These are phyloP conservation scores for Stephanodiscus triporus DNA, from an alignment of 108 stramenopile species.

Conservation along the genomic window DNA sequence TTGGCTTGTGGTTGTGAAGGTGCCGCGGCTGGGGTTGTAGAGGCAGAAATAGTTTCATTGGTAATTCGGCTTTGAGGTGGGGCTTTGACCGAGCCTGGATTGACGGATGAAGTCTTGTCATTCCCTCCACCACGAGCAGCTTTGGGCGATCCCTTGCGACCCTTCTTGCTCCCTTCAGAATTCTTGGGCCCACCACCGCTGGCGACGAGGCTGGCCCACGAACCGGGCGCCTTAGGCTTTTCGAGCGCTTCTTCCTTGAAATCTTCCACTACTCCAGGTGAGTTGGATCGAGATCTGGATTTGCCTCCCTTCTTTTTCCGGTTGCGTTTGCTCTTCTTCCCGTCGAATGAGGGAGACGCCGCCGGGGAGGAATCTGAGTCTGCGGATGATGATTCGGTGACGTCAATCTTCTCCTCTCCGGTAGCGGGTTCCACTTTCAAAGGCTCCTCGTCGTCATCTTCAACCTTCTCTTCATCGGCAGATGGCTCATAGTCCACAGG, in stretches of 20 bases:
- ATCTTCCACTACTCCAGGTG: conserved; percentile 15
- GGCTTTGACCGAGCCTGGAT: conserved; percentile 27
- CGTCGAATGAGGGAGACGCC: conserved; percentile 27
- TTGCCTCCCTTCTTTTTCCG: conserved; percentile 43
- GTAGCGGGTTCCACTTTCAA: conserved; percentile 31
- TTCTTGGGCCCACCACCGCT: conserved; percentile 47
- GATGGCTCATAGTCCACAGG: conserved; percentile 36
- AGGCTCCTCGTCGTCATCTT: conserved; percentile 18
- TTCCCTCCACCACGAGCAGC: conserved; percentile 12
- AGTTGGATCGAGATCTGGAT: conserved; percentile 48
- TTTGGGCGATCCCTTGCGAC: conserved; percentile 36
- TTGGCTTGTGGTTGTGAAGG: conserved; percentile 4
- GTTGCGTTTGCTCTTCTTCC: conserved; percentile 25
- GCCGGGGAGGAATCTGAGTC: conserved; percentile 13
- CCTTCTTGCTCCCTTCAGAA: conserved; percentile 22
- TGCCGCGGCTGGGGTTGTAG: conserved; percentile 1
- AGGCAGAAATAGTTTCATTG: conserved; percentile 10
- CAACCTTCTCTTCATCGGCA: conserved; percentile 43
- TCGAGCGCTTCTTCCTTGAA: conserved; percentile 27
- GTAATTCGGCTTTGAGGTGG: conserved; percentile 34
- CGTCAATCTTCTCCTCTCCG: conserved; percentile 39
- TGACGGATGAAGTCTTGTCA: conserved; percentile 13
- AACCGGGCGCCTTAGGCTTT: conserved; percentile 65
- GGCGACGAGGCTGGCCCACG: conserved; percentile 86
- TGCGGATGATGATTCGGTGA: conserved; percentile 44